Conservation (phyloP, 2,329 filamentous ascomycete genomes). For the Xylariaceae sp. region DNA sequence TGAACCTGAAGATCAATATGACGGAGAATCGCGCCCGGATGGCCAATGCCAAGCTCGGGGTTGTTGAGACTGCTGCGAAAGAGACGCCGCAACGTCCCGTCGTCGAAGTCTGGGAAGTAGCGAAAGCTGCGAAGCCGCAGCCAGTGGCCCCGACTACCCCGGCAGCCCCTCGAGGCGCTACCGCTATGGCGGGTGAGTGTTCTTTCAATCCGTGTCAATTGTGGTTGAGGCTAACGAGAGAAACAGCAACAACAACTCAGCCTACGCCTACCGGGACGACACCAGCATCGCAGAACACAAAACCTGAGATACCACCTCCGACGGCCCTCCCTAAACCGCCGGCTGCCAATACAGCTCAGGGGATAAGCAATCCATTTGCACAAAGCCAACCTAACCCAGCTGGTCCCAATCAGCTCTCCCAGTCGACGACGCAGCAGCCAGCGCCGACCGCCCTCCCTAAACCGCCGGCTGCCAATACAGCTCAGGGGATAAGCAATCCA, state of each 20-base stretch:
- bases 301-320: slow-evolving; percentile 2
- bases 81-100: slow-evolving; percentile 83
- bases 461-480: too few species aligned
- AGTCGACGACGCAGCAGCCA: too few species aligned
- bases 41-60: slow-evolving; percentile 65
- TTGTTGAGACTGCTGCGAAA: slow-evolving; percentile 75
- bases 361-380: slow-evolving; percentile 20
- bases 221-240: slow-evolving; percentile 4
- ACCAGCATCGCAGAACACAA: slow-evolving; percentile 5
- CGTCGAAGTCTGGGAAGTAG: slow-evolving; percentile 78
- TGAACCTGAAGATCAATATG: slow-evolving; percentile 71
- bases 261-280: slow-evolving; percentile 6
- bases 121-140: slow-evolving; percentile 58
- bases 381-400: slow-evolving; percentile 11
- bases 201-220: not conserved
- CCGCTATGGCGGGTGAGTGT: slow-evolving; percentile 14
- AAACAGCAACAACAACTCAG: slow-evolving; percentile 7
- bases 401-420: too few species aligned
- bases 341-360: slow-evolving; percentile 7
- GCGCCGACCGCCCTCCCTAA: too few species aligned
- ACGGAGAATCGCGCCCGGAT: slow-evolving; percentile 61
- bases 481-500: too few species aligned
- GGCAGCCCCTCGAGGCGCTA: slow-evolving; percentile 7
- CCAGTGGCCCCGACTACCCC: slow-evolving; percentile 16
- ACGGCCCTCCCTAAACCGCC: slow-evolving; percentile 12